A percentile compares a stretch with the other conserved stretches of the same genome.
These are phyloP conservation scores for Floccularia luteovirens DNA, from an alignment of 768 basidiomycete species.

Conservation along the genomic window DNA sequence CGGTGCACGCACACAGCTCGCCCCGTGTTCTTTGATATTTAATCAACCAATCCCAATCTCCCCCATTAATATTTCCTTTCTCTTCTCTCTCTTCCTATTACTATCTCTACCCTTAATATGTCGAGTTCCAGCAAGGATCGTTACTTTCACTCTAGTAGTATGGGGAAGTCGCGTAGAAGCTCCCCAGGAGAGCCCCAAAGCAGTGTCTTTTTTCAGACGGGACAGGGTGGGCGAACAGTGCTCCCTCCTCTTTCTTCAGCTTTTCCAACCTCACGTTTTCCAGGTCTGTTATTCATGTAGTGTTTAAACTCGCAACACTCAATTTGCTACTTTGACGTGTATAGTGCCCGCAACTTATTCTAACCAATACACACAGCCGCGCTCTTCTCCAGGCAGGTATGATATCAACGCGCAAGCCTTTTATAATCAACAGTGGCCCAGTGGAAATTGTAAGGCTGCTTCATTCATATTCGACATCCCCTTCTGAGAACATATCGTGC, in stretches of 20 bases:
- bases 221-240: conserved; percentile 87
- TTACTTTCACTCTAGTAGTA: conserved; percentile 54
- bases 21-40: conserved; percentile 25
- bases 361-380: conserved; percentile 56
- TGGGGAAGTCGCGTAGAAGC: conserved; percentile 61
- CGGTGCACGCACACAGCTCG: conserved; percentile 1
- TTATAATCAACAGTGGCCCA: conserved; percentile 40
- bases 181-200: conserved; percentile 60
- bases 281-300: conserved; percentile 71
- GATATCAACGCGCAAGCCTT: conserved; percentile 45
- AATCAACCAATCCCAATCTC: conserved; percentile 37
- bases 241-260: conserved; percentile 80
- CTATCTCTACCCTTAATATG: conserved; percentile 57
- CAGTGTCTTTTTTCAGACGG: conserved; percentile 63
- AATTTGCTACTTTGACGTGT: conserved; percentile 44
- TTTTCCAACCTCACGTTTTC: conserved; percentile 85
- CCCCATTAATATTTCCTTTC: conserved; percentile 48
- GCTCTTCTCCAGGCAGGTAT: conserved; percentile 52
- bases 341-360: conserved; percentile 54
- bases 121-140: conserved; percentile 68
- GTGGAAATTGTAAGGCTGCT: conserved; percentile 24
- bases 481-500: conserved; percentile 27
- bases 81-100: conserved; percentile 40
- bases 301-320: conserved; percentile 45
- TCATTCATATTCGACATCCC: conserved; percentile 10